These are phyloP conservation scores for Penicillium sp. DNA, from an alignment of 2,329 filamentous ascomycete genomes.

Conservation along the genomic window DNA sequence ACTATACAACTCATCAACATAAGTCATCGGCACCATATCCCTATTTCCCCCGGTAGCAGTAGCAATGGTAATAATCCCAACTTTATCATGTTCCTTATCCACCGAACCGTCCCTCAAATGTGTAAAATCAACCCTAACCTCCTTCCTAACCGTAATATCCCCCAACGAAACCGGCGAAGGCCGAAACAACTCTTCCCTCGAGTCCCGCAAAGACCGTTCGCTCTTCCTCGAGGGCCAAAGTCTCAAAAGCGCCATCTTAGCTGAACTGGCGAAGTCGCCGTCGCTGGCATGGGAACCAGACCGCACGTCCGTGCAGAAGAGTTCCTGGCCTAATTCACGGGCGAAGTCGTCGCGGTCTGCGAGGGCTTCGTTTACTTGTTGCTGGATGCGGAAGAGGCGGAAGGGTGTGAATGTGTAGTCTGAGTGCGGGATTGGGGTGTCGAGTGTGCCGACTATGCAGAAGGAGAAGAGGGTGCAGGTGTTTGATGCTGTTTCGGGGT, in stretches of 20 bases:
- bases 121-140: conserved; percentile 55
- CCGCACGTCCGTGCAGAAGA: conserved; percentile 45
- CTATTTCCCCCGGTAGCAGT: too few species aligned
- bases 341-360: conserved; percentile 58
- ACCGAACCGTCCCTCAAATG: conserved; percentile 24
- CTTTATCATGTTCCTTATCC: conserved; percentile 18
- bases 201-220: neutral
- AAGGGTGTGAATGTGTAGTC: conserved; percentile 59
- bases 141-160: conserved; percentile 61
- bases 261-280: conserved; percentile 21
- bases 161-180: conserved; percentile 37
- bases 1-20: conserved; percentile 48
- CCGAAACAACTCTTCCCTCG: conserved; percentile 24
- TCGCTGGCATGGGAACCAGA: conserved; percentile 25
- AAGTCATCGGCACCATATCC: conserved; percentile 33
- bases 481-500: conserved; percentile 25
- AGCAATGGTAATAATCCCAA: conserved; percentile 25
- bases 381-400: conserved; percentile 63
- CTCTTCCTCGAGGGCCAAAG: conserved; percentile 24
- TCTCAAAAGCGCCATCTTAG: conserved; percentile 19
- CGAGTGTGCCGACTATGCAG: conserved; percentile 59
- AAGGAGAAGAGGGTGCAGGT: conserved; percentile 52
- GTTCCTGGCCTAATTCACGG: conserved; percentile 58
- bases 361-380: conserved; percentile 57
- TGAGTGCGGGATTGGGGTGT: conserved; percentile 51